Evolutionary conservation across 371 early-diverging fungal species (phyloP).

Genomic region (Saksenaea vasiformis): DNA sequence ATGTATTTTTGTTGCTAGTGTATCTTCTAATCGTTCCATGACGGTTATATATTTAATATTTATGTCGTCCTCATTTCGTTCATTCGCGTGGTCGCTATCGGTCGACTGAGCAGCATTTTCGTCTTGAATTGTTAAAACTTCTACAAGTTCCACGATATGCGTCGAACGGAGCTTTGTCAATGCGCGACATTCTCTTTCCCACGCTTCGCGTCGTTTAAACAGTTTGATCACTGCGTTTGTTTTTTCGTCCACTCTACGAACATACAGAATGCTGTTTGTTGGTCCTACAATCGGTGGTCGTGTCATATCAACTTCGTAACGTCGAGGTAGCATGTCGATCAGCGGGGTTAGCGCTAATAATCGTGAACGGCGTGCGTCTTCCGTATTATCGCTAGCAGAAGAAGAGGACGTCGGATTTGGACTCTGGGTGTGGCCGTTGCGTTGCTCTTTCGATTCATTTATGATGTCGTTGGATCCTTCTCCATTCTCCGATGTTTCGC

Average conservation of each 20-base stretch:
- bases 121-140: slow-evolving; percentile 48
- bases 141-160: slow-evolving; percentile 41
- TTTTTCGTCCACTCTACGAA: slow-evolving; percentile 10
- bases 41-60: slow-evolving; percentile 40
- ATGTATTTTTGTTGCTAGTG: slow-evolving; percentile 21
- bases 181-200: slow-evolving; percentile 52
- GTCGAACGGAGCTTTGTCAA: slow-evolving; percentile 41
- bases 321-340: slow-evolving; percentile 31
- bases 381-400: neutral
- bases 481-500: neutral
- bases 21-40: slow-evolving; percentile 45
- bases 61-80: slow-evolving; percentile 18
- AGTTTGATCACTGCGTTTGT: slow-evolving; percentile 31
- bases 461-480: neutral
- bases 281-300: slow-evolving; percentile 40
- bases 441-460: neutral
- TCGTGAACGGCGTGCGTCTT: neutral
- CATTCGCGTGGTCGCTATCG: neutral
- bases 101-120: slow-evolving; percentile 7
- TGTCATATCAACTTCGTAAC: slow-evolving; percentile 33
- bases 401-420: neutral
- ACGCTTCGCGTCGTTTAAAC: slow-evolving; percentile 54
- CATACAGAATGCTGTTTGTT: slow-evolving; percentile 43
- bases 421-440: neutral
- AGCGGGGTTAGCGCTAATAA: slow-evolving; percentile 13